Base-by-base conservation (phyloP, 306 rosid genomes). In the Sesbania bispinosa region DNA sequence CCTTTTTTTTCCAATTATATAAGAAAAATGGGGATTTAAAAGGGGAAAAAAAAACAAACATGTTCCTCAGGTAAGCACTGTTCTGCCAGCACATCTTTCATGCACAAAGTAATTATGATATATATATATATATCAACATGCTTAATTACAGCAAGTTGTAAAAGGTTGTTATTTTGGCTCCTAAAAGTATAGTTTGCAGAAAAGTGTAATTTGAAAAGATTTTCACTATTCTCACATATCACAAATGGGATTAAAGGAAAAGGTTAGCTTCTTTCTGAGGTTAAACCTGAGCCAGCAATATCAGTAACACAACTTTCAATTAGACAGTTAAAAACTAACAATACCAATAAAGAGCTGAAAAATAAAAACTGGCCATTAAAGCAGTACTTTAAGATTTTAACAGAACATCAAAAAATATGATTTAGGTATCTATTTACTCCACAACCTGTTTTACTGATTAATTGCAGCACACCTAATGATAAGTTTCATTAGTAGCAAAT, bases 171-270 rank as follows among this genome's bases (percentile, higher is more conserved):
- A 4, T 3, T 13, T 38, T 67, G 53, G 73, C 19, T 35, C 9
- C 10, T 57, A 60, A 4, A 33, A 65, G 20, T 76, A 54, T 19
- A 4, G 13, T 35, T 45, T 36, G 23, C 46, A 16, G 20, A 23
- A 58, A 46, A 32, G 53, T 36, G 32, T 23, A 24, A 13, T 26
- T 18, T 18, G 21, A 18, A 61, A 14, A 61, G 10, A 7, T 54
- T 57, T 36, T 60, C 23, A 33, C 18, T 10, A 41, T 74, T 53
- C 15, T 68, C 60, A 24, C 27, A 43, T 43, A 36, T 60, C 47
- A 41, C 23, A 35, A 27, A 59, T 50, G 23, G 18, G 75, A 59
- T 48, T 60, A 27, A 48, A 50, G 76, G 53, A 77, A 69, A 21
- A 76, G 54, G 14, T 20, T 41, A 20, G 27, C 38, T 48, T 21